phyloP scores from a whole-genome alignment of 164 flowering plant genomes.

The Berberis thunbergii region DNA sequence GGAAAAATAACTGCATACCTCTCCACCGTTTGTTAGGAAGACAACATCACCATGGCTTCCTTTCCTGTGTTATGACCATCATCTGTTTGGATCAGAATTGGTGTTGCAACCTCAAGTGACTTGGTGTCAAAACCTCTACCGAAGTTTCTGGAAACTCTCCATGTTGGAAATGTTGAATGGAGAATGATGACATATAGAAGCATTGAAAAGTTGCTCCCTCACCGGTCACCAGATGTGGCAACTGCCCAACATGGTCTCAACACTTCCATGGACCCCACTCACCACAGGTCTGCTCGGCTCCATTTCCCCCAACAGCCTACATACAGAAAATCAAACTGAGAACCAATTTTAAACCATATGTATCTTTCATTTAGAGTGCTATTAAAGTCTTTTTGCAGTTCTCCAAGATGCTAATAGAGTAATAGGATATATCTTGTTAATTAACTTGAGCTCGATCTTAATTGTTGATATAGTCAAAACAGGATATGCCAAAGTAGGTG shows the following conservation, averaged over 20 bases:
- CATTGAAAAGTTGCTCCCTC: slow-evolving; percentile 93
- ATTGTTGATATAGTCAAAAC: too few species aligned
- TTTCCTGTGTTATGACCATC: slow-evolving; percentile 88
- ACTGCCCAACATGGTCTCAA: slow-evolving; percentile 96
- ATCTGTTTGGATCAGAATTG: slow-evolving; percentile 70
- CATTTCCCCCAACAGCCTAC: slow-evolving; percentile 95
- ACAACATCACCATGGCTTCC: slow-evolving; percentile 97
- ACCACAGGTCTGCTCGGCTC: slow-evolving; percentile 87
- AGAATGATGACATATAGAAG: slow-evolving; percentile 76
- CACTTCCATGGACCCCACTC: slow-evolving; percentile 97
- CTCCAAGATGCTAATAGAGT: too few species aligned
- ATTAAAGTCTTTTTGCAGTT: too few species aligned
- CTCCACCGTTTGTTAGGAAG: slow-evolving; percentile 91
- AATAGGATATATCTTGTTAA: too few species aligned
- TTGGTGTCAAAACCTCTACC: slow-evolving; percentile 41
- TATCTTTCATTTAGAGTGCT: too few species aligned
- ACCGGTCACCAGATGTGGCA: slow-evolving; percentile 96
- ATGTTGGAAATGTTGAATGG: slow-evolving; percentile 69
- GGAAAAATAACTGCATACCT: slow-evolving; percentile 44
- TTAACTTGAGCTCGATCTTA: too few species aligned
- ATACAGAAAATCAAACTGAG: neutral
- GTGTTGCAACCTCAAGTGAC: slow-evolving; percentile 86
- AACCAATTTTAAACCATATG: neutral
- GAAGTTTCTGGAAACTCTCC: slow-evolving; percentile 67
- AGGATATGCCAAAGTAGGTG: too few species aligned